Evolutionary conservation across 306 rosid species (phyloP).

Genomic region (Begonia peltatifolia): DNA sequence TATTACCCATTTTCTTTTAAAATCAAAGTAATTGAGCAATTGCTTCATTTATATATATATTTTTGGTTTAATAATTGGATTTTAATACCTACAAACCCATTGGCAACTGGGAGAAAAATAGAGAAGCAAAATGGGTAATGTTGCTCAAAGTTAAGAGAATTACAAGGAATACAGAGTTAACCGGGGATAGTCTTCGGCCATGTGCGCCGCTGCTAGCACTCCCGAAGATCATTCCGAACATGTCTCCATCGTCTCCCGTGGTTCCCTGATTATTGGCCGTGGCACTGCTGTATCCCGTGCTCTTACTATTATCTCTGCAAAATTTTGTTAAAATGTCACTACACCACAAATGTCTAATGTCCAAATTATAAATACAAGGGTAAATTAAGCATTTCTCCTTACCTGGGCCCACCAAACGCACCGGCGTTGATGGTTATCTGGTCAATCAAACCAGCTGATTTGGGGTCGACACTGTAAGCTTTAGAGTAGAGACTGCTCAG

Average conservation of each 20-base stretch:
- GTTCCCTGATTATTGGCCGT: slow-evolving; percentile 4
- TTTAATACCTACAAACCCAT: too few relatives aligned
- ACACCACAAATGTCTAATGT: too few relatives aligned
- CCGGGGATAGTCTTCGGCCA: background rate
- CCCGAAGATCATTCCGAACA: slow-evolving; percentile 4
- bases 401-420: slow-evolving; percentile 60
- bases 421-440: slow-evolving; percentile 59
- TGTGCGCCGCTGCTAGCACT: background rate
- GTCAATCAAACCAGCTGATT: slow-evolving; percentile 38
- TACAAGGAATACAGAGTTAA: background rate
- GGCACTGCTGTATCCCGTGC: slow-evolving; percentile 1
- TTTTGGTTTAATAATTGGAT: too few relatives aligned
- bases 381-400: background rate
- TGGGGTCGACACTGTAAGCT: slow-evolving; percentile 44
- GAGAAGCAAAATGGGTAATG: too few relatives aligned
- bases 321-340: too few relatives aligned
- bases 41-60: too few relatives aligned
- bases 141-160: too few relatives aligned
- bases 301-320: slow-evolving; percentile 2
- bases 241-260: background rate
- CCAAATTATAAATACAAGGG: too few relatives aligned
- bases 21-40: too few relatives aligned
- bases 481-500: slow-evolving; percentile 25
- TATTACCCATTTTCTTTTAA: too few relatives aligned
- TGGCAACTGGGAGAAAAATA: too few relatives aligned